Evolutionary conservation across 306 rosid genomes (phyloP).

Genomic region (Cicer judaicum): DNA sequence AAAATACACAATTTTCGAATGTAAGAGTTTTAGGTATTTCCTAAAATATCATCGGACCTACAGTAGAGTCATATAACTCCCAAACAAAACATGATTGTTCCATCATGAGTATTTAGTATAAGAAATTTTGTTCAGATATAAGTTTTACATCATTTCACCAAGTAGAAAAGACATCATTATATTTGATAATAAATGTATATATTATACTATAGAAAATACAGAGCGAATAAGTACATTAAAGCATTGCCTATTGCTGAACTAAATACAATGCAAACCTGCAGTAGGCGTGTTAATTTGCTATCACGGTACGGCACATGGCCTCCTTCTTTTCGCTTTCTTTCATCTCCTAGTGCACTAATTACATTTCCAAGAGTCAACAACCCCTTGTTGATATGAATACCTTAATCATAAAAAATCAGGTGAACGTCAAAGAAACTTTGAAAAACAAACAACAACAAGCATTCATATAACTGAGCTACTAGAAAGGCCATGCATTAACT

Average conservation of each 20-base stretch:
- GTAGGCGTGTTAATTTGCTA: conserved; percentile 89
- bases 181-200: not conserved
- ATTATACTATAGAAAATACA: conserved; percentile 1
- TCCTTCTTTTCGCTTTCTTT: conserved; percentile 93
- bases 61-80: conserved; percentile 46
- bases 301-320: conserved; percentile 97
- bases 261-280: conserved; percentile 64
- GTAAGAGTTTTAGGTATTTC: not conserved
- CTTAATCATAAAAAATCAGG: conserved; percentile 50
- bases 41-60: conserved; percentile 56
- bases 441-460: not conserved
- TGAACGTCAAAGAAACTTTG: not conserved
- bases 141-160: not conserved
- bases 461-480: not conserved
- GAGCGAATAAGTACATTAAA: not conserved
- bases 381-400: conserved; percentile 96
- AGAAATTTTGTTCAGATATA: not conserved
- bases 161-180: not conserved
- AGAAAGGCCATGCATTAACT: not conserved
- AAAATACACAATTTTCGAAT: not conserved
- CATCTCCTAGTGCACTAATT: conserved; percentile 98
- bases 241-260: conserved; percentile 13
- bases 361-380: conserved; percentile 91
- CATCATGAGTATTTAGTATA: not conserved
- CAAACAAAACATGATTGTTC: conserved; percentile 8